A percentile compares a stretch with the other conserved stretches of the same genome.
Conservation (phyloP, 495 filamentous ascomycete genomes). For the Entonaema liquescens region DNA sequence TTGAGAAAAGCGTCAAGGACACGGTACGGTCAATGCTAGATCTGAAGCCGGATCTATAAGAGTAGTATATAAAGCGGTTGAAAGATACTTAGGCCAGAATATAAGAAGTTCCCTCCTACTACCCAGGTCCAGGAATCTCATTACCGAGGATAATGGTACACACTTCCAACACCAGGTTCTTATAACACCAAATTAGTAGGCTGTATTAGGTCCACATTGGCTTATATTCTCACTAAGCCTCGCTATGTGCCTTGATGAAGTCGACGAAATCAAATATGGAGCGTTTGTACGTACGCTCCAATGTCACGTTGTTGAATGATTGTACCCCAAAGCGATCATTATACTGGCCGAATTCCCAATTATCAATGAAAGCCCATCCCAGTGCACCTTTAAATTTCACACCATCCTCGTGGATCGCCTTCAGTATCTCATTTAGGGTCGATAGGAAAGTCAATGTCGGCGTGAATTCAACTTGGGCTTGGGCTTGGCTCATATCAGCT, state of each 20-base stretch:
- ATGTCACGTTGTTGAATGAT: neutral
- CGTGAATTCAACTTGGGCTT: neutral
- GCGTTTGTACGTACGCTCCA: neutral
- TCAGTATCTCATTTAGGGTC: neutral
- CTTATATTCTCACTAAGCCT: neutral
- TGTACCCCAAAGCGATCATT: neutral
- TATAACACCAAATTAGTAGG: neutral
- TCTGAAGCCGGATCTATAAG: neutral
- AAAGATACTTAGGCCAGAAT: neutral
- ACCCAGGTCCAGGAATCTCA: too few relatives aligned
- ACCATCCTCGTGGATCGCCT: neutral
- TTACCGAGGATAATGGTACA: neutral
- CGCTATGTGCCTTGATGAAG: slow-evolving; percentile 9
- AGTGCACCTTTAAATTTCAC: neutral
- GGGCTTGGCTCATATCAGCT: neutral
- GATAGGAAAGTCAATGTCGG: neutral
- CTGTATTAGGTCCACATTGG: neutral
- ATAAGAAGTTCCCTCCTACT: neutral
- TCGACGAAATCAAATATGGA: slow-evolving; percentile 26
- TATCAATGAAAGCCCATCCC: neutral
- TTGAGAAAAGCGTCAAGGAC: slow-evolving; percentile 52
- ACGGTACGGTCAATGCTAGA: slow-evolving; percentile 49
- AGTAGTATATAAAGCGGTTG: neutral
- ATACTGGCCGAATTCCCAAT: neutral
- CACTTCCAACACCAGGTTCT: neutral